Percentiles rank a stretch among this genome's conserved stretches.
Conservation (phyloP, 1,284 basidiomycete species). For the Golubevia sp. region DNA sequence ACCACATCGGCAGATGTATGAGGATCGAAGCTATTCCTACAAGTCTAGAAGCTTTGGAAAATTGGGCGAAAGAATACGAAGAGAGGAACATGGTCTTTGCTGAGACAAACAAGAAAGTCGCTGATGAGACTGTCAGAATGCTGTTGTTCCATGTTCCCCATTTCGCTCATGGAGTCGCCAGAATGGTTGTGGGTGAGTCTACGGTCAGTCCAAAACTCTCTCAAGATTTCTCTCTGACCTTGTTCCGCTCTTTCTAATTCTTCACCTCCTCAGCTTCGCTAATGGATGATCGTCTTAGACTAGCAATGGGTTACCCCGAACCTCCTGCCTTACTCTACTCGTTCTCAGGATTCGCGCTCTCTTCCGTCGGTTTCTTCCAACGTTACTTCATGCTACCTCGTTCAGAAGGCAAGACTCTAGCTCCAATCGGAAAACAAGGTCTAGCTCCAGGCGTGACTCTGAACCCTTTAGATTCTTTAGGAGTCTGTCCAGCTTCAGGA, state of each 20-base stretch:
- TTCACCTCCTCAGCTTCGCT: slow-evolving; percentile 5
- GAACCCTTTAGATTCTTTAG: neutral
- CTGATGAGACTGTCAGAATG: slow-evolving; percentile 23
- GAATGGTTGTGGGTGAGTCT: slow-evolving; percentile 8
- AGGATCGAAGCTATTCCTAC: slow-evolving; percentile 23
- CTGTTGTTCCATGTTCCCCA: slow-evolving; percentile 13
- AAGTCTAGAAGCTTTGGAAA: slow-evolving; percentile 11
- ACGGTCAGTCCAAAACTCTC: no score
- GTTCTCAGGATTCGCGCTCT: slow-evolving; percentile 15
- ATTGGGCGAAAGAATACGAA: slow-evolving; percentile 27
- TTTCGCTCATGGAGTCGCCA: slow-evolving; percentile 15
- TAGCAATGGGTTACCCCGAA: slow-evolving; percentile 16
- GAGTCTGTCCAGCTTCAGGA: slow-evolving; percentile 25
- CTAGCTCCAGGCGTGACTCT: slow-evolving; percentile 17
- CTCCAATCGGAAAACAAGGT: slow-evolving; percentile 15
- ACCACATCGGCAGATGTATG: slow-evolving; percentile 28
- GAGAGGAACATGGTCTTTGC: slow-evolving; percentile 16
- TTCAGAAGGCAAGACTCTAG: slow-evolving; percentile 9
- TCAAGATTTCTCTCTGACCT: no score
- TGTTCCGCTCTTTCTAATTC: neutral
- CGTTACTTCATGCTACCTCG: slow-evolving; percentile 13
- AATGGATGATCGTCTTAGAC: slow-evolving; percentile 21
- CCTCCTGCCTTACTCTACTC: slow-evolving; percentile 11
- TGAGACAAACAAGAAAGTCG: slow-evolving; percentile 20
- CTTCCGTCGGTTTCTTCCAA: slow-evolving; percentile 5